Evolutionary conservation across 2,329 filamentous ascomycete genomes (phyloP), one percentile per base, ranked within the genome.

Genomic region (Fusarium falciforme): DNA sequence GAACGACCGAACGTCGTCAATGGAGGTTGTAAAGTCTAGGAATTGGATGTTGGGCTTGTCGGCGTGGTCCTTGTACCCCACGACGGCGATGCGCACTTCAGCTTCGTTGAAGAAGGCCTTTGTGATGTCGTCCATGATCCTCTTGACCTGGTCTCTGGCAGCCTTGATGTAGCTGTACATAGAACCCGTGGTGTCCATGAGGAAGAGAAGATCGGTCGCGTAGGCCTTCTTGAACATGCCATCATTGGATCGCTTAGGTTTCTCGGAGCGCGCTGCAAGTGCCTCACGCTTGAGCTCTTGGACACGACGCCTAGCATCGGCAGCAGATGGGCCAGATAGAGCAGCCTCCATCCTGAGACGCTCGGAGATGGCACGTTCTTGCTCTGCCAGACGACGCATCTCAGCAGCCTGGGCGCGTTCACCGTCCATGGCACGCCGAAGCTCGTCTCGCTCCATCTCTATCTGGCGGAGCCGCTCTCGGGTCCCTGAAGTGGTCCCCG

Each of bases 151-250:
- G 2, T 76, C 60, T 54, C 83, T 83, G 10, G 82, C 81, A 1
- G 80, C 79, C 0, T 77, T 66, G 17, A 84, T 82, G 59, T 81
- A 79, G 0, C 61, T 35, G 0, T 17, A 8, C 83, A 84, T 84
- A 0, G 82, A 84, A 0, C 65, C 66, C 0, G 83, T 84, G 1
- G 80, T 82, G 64, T 84, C 83, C 10, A 84, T 80, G 29, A 84
- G 77, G 57, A 84, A 84, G 1, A 84, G 61, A 36, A 84, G 27
- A 57, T 84, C 83, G 5, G 80, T 83, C 0, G 82, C 79, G 64
- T 79, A 83, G 3, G 77, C 76, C 3, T 64, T 54, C 62, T 79
- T 80, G 72, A 83, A 83, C 17, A 84, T 66, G 8, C 79, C 80
- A 8, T 64, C 66, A 1, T 35, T 72, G n/a, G 68, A 64, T 16